Conservation (phyloP, 495 filamentous ascomycete species). For the Penicillium diatomitis region DNA sequence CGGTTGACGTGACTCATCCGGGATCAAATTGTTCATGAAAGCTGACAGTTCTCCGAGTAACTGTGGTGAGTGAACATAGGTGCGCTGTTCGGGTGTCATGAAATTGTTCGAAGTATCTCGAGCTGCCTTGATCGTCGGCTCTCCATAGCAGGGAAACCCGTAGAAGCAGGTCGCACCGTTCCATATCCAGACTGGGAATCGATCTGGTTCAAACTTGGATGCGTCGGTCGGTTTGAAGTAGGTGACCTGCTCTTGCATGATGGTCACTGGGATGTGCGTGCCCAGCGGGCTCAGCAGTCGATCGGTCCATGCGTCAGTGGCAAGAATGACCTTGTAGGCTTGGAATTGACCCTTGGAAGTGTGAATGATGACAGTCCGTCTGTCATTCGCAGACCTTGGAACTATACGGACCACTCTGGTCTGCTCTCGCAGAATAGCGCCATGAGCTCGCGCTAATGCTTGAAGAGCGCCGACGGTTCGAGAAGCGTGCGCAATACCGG, state of each 20-base stretch:
- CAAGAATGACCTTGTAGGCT: slow-evolving; percentile 17
- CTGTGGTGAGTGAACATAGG: slow-evolving; percentile 17
- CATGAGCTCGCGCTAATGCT: slow-evolving; percentile 11
- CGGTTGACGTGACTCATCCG: slow-evolving; percentile 14
- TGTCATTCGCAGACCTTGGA: slow-evolving; percentile 5
- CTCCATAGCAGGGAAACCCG: slow-evolving; percentile 20
- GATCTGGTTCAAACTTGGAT: slow-evolving; percentile 7
- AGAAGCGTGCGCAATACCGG: slow-evolving; percentile 18
- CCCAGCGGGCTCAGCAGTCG: slow-evolving; percentile 17
- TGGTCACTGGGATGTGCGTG: slow-evolving; percentile 16
- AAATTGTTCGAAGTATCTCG: slow-evolving; percentile 20
- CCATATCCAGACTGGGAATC: slow-evolving; percentile 23
- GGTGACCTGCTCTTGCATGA: slow-evolving; percentile 27
- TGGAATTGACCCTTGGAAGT: slow-evolving; percentile 17
- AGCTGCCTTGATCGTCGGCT: slow-evolving; percentile 24
- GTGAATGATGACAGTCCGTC: slow-evolving; percentile 10
- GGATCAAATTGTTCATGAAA: slow-evolving; percentile 16
- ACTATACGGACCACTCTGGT: slow-evolving; percentile 15
- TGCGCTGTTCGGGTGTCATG: slow-evolving; percentile 21
- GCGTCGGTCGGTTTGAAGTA: slow-evolving; percentile 20
- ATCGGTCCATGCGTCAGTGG: slow-evolving; percentile 23
- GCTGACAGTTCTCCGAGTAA: slow-evolving; percentile 11
- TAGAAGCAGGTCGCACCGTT: slow-evolving; percentile 15
- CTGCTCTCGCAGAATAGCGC: slow-evolving; percentile 16
- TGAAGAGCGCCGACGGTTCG: slow-evolving; percentile 17